Evolutionary conservation across 768 basidiomycete genomes (phyloP).

Genomic region (Artomyces pyxidatus): DNA sequence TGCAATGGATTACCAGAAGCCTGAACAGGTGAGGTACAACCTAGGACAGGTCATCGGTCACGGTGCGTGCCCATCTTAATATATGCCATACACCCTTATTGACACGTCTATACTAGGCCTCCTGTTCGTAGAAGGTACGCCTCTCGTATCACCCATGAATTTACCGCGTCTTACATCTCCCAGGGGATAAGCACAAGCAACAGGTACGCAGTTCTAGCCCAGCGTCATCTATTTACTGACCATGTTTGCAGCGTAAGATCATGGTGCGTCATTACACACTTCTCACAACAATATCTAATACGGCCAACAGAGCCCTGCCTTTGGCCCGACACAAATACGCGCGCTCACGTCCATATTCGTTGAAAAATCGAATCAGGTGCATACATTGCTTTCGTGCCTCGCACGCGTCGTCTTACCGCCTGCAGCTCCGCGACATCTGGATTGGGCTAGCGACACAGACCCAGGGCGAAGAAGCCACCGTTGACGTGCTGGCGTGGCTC

Average conservation of each 20-base stretch:
- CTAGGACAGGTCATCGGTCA: background rate
- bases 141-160: background rate
- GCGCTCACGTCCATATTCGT: background rate
- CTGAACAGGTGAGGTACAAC: background rate
- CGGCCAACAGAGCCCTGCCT: background rate
- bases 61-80: background rate
- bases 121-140: background rate
- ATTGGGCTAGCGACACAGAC: background rate
- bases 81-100: background rate
- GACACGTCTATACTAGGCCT: background rate
- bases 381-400: too few relatives aligned
- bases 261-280: background rate
- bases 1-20: background rate
- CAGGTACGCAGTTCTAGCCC: background rate
- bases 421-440: background rate
- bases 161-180: background rate
- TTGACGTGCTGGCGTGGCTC: background rate
- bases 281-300: background rate
- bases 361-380: background rate
- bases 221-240: background rate
- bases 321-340: background rate
- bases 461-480: background rate
- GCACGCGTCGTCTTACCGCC: too few relatives aligned
- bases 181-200: background rate
- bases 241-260: background rate